Evolutionary conservation across 768 basidiomycete species (phyloP), one percentile per base, ranked within the genome.

Genomic region (Boletus subparvulus): DNA sequence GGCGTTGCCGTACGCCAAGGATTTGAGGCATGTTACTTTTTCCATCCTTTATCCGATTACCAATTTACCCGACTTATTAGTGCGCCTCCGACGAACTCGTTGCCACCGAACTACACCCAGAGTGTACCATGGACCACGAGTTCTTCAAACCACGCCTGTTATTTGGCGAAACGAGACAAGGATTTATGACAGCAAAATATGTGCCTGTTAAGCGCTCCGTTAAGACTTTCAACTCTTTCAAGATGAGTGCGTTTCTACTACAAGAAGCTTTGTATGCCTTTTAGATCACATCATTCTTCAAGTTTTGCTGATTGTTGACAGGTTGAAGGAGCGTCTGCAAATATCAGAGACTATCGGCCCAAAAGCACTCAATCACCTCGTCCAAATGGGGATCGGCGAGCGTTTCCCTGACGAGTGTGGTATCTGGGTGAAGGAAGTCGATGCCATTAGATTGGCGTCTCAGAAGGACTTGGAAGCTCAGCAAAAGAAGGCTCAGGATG

Each of bases 141-240:
- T 28, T 61, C 12, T 63, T 74, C 47, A 61, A 62, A 28, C 77
- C 75, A 35, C 65, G 65, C 28, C 60, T 80, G 0, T 30, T 80
- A 14, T 65, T 54, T 26, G 78, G 78, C n/a, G 79, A 80, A 59
- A 74, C 73, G 12, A 53, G 61, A n/a, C 77, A 78, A 65, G 79
- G 67, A 2, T 73, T 80, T 47, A 55, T 80, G 60, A 74, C 70
- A 0, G 57, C 63, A 5, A 47, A 50, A 44, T 75, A 72, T 56
- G n/a, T 68, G 47, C 53, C 73, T 17, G 46, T 49, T 24, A 60
- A 46, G 50, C 66, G 62, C 17, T 39, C 49, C 19, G 5, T 56
- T 39, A 63, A 58, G 30, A 5, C 17, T 39, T 33, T 56, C 28
- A 48, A 30, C 16, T n/a, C 60, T 6, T 44, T 49, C 39, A 64